Percentiles rank a stretch among this genome's conserved stretches.
phyloP scores from a whole-genome alignment of 1,284 basidiomycete species.

The Cryptococcus maquisensis region DNA sequence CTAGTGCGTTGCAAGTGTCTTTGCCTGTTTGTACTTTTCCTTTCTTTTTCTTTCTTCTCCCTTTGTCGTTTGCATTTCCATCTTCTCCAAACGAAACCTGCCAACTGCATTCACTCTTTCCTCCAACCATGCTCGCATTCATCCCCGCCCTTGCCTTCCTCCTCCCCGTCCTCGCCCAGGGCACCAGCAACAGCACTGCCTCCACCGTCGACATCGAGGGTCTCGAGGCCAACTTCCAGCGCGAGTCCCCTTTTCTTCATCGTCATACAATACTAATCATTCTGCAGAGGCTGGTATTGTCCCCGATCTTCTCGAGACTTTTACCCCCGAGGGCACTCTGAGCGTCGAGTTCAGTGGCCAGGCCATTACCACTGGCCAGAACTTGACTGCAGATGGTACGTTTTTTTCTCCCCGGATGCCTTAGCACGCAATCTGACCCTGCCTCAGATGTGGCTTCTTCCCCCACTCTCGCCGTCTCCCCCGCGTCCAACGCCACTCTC shows the following conservation, averaged over 20 bases:
- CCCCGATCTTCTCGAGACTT: constrained; percentile 57
- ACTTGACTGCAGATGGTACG: constrained; percentile 54
- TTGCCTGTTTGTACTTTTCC: neutral
- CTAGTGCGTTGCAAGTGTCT: too few species aligned
- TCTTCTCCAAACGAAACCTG: neutral
- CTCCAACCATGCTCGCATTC: constrained; percentile 15
- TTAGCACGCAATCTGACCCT: neutral
- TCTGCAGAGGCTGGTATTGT: constrained; percentile 53
- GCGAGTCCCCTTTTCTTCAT: constrained; percentile 18
- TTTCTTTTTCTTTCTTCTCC: neutral
- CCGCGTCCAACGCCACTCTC: constrained; percentile 22
- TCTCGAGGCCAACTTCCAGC: constrained; percentile 39
- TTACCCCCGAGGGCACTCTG: constrained; percentile 58
- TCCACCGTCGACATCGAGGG: constrained; percentile 29
- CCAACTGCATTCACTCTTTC: neutral
- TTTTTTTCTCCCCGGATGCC: neutral
- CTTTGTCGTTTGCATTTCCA: neutral
- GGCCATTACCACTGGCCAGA: constrained; percentile 57
- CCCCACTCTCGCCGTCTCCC: constrained; percentile 25
- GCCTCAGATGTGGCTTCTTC: constrained; percentile 20
- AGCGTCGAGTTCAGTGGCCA: constrained; percentile 54
- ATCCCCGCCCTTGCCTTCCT: constrained; percentile 19
- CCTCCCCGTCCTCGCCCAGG: constrained; percentile 17
- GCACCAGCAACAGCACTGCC: constrained; percentile 9
- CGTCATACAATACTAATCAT: neutral